Evolutionary conservation across 2,329 filamentous ascomycete species (phyloP), one percentile per base, ranked within the genome.

Genomic region (Pseudogymnoascus sp.): DNA sequence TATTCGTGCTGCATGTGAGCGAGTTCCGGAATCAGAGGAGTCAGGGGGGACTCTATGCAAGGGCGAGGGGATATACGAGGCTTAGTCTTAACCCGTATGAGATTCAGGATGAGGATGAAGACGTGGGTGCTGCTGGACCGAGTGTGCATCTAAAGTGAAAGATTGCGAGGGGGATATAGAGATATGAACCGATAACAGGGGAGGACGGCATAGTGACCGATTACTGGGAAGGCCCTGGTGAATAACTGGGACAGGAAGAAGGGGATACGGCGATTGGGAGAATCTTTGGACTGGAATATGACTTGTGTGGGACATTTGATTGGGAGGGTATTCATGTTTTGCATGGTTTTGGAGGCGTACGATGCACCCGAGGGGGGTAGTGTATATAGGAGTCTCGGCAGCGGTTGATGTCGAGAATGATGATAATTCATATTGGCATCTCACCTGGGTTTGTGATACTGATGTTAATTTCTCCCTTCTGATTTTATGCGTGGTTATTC

Each of bases 51-150:
- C 14, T 38, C 7, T 60, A 38, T 25, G 58, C 14, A 9, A 8
- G 58, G 33, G 5, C 33, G 58, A 40, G 37, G 58, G 58, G 58
- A 60, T 60, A 60, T 28, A 31, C 23, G 35, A 60, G 58, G 12
- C 58, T 60, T 9, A 14, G 38, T 31, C 58, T 60, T 8, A 18
- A 60, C n/a, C 58, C 58, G 6, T 60, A 60, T 41, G 33, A 60
- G 58, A 23, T 60, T 3, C 58, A 40, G 3, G 49, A 55, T 40
- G 58, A 60, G 33, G 58, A 60, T 40, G 58, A 60, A 25, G 58
- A 60, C 12, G 58, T 31, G 8, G 58, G 25, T 5, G 18, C 16
- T 7, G 58, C 16, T 4, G 58, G 37, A 8, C 33, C 33, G 18
- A 60, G 58, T 25, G 37, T 38, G 18, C 21, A 38, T 16, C 37